Conservation (phyloP, 768 basidiomycete species). For the Mycena pura region DNA sequence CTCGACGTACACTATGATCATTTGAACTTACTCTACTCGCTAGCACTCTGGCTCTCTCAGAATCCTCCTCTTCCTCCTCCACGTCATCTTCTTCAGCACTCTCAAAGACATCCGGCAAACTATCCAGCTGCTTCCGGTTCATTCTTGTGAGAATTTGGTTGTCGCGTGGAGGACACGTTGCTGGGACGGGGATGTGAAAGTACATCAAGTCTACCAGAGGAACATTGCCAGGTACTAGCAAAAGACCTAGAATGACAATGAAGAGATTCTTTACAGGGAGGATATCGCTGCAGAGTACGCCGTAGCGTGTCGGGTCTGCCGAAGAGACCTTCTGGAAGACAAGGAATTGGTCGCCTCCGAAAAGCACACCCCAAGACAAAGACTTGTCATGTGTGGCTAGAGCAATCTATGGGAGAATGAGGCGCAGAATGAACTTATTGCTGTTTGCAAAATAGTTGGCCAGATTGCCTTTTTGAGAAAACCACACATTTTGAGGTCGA, state of each 20-base stretch:
- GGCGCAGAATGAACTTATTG: neutral
- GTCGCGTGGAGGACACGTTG: neutral
- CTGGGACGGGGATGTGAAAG: neutral
- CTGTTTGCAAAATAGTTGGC: too few species aligned
- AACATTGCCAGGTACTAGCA: neutral
- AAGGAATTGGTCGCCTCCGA: neutral
- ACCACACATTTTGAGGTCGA: too few species aligned
- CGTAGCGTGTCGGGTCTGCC: neutral
- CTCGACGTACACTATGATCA: neutral
- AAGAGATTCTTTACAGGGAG: neutral
- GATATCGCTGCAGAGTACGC: neutral
- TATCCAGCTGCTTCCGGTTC: neutral
- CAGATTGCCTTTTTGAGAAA: too few species aligned
- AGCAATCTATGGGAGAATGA: neutral
- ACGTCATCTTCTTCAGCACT: neutral
- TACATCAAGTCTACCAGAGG: neutral
- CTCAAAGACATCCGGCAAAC: too few species aligned
- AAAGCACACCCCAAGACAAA: neutral
- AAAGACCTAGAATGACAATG: neutral
- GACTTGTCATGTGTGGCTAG: neutral
- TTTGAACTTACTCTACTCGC: neutral
- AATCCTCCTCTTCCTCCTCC: neutral
- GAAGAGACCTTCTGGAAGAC: neutral
- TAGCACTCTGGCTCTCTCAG: neutral
- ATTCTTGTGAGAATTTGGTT: neutral